Base-by-base conservation (phyloP, 139 green algal genomes). In the Medakamo hakoo region DNA sequence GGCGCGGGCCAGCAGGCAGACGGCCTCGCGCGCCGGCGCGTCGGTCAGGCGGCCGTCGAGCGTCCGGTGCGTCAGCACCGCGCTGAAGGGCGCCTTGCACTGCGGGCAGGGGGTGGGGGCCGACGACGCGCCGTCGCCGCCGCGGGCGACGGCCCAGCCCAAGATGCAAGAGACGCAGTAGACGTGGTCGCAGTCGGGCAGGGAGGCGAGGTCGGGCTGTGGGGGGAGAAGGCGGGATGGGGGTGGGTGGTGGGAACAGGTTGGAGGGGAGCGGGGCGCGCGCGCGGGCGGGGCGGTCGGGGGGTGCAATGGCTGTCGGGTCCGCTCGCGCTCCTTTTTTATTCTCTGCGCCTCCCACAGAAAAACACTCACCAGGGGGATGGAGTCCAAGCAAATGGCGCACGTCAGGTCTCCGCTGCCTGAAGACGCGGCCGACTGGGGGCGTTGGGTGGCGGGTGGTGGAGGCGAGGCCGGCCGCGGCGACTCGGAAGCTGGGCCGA, bases 161-260 rank as follows among this genome's bases (percentile, higher is more conserved):
- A 94, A 72, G 62, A 94, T 89, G 68, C 86, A 94, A 24, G 80
- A 75, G 23, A 76, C 75, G 62, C 87, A 95, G 69, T 93, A 94
- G n/a, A 73, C 62, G 63, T 94, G 86, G 63, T 91, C 82, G 69
- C 86, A 94, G 56, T 84, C 87, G 67, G 85, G 85, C 28, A 94
- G 55, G 29, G 84, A 62, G 3, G 83, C 81, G 23, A 83, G 64
- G 29, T 91, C 79, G 24, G 64, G 68, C n/a, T n/a, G n/a, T n/a
- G n/a, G n/a, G n/a, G n/a, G n/a, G n/a, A n/a, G n/a, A n/a, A n/a
- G n/a, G n/a, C n/a, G n/a, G n/a, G n/a, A n/a, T n/a, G n/a, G n/a
- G n/a, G n/a, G n/a, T n/a, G n/a, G n/a, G n/a, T n/a, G n/a, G n/a
- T n/a, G n/a, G n/a, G n/a, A n/a, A n/a, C n/a, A n/a, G n/a, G n/a